Evolutionary conservation across 2,329 filamentous ascomycete genomes (phyloP), one percentile per base, ranked within the genome.

Genomic region (Cercospora beticola): DNA sequence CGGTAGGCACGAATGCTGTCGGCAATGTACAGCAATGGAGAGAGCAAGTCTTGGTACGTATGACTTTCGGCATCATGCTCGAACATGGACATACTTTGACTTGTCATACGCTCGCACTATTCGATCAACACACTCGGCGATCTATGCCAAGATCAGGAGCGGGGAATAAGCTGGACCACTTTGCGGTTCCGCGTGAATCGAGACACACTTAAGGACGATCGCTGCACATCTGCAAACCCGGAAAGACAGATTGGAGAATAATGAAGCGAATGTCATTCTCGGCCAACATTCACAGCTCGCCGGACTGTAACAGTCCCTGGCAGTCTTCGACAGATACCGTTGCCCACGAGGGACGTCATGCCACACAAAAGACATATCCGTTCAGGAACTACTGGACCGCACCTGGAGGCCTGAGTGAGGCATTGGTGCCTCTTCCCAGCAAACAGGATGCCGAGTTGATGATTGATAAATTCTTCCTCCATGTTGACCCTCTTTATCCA

Each of bases 341-440:
- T 43, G 36, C 16, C 36, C 36, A n/a, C 36, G 36, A 43, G 36
- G 36, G 36, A 43, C 16, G 36, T 43, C 36, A 43, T n/a, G 36
- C 36, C 36, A n/a, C 36, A 43, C 36, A 43, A 43, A 43, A 43
- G 36, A 43, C 36, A 0, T 43, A 65, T 30, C 52, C 63, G 12
- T 60, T 65, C 33, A 18, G 54, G 21, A 65, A 68, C n/a, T 68
- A 68, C 33, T 68, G 66, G 62, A 68, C 62, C 8, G 30, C 23
- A 21, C 40, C 54, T 6, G 66, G 62, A n/a, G 66, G 66, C 12
- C 23, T 68, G 16, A 18, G 33, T 21, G 66, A 68, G 26, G 56
- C 65, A 30, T 57, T 68, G 18, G 40, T 28, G 36, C 46, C 52
- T n/a, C 23, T 68, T 14, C 62, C 62, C n/a, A 61, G 63, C 43